These are phyloP conservation scores for Aspergillus sp. DNA, from an alignment of 2,329 filamentous ascomycete genomes.

Conservation along the genomic window DNA sequence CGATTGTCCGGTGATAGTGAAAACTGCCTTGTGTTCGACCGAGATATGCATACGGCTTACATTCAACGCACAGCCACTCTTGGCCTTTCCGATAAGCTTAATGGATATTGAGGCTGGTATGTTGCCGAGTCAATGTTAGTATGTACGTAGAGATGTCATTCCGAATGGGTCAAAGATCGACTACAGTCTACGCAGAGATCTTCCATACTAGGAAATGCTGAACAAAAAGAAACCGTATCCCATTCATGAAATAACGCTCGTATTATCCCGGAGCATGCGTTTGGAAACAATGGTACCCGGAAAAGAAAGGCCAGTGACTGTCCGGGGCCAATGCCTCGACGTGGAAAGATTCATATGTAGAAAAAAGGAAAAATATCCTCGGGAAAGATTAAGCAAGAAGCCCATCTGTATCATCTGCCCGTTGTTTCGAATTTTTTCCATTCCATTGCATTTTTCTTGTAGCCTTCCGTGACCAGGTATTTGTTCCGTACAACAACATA, in stretches of 20 bases:
- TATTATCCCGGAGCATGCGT: background rate
- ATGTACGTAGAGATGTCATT: too few relatives aligned
- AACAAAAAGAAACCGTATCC: conserved; percentile 10
- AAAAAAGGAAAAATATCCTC: background rate
- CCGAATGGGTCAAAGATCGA: too few relatives aligned
- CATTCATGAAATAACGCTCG: conserved; percentile 13
- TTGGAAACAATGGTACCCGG: background rate
- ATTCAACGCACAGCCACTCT: background rate
- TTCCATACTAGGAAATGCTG: background rate
- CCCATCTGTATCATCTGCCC: background rate
- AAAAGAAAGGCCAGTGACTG: background rate
- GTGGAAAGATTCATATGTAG: background rate
- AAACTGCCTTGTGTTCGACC: too few relatives aligned
- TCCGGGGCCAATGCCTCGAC: too few relatives aligned
- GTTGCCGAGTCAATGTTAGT: too few relatives aligned
- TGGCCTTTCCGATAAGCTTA: too few relatives aligned
- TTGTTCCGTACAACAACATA: conserved; percentile 26
- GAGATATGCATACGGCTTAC: background rate
- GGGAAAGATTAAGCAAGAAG: conserved; percentile 4
- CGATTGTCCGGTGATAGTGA: background rate
- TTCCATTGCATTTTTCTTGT: conserved; percentile 7
- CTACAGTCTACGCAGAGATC: background rate
- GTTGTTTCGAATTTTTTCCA: conserved; percentile 2
- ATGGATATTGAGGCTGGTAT: too few relatives aligned
- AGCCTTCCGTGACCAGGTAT: conserved; percentile 23